Evolutionary conservation across 345 rosid species (phyloP).

Genomic region (Hibiscus mutabilis): DNA sequence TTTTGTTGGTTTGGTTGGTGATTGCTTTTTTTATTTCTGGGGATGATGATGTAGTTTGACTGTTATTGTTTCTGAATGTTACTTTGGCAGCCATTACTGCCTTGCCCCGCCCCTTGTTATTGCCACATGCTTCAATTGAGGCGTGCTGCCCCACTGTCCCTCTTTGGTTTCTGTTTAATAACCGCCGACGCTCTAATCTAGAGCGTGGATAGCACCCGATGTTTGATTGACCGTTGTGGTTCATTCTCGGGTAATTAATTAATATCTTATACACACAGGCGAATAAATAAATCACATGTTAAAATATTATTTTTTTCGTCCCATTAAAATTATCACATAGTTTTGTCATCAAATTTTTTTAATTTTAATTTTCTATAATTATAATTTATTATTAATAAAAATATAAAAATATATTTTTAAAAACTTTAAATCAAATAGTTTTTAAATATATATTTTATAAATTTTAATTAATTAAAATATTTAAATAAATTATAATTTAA

Average conservation of each 20-base stretch:
- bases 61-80: neutral
- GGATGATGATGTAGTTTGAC: neutral
- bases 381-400: no score
- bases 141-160: neutral
- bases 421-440: no score
- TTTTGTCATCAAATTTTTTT: no score
- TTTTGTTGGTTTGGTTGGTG: constrained; percentile 5
- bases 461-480: no score
- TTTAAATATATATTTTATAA: no score
- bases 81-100: neutral
- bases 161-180: neutral
- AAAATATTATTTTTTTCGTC: no score
- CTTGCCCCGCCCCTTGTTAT: neutral
- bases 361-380: no score
- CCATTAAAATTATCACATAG: no score
- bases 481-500: no score
- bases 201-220: neutral
- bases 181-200: neutral
- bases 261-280: no score
- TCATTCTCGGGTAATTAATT: neutral
- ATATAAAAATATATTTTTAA: no score
- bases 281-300: no score
- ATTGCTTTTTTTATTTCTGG: neutral
- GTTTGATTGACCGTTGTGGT: neutral
- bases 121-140: constrained; percentile 4